Conservation (phyloP, 1,284 basidiomycete species). For the Boletus mariae region DNA sequence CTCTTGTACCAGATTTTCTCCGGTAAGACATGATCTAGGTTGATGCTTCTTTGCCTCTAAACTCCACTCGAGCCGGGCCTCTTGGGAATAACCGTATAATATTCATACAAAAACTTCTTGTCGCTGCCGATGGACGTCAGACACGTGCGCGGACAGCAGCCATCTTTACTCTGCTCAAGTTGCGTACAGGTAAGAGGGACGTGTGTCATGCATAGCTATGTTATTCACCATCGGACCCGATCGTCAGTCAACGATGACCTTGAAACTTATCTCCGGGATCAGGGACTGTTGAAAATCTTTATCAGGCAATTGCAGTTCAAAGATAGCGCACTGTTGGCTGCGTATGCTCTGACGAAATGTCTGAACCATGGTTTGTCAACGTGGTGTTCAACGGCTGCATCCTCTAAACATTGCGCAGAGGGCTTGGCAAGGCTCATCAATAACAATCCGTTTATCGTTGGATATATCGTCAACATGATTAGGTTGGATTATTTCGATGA, state of each 20-base stretch:
- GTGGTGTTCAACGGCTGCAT: neutral
- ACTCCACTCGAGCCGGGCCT: slow-evolving; percentile 6
- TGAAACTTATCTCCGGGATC: slow-evolving; percentile 2
- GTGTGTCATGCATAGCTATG: neutral
- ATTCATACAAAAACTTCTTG: slow-evolving; percentile 10
- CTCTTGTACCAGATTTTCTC: slow-evolving; percentile 14
- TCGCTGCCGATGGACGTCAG: slow-evolving; percentile 6
- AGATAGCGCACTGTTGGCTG: slow-evolving; percentile 9
- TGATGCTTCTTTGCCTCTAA: neutral
- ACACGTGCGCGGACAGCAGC: slow-evolving; percentile 13
- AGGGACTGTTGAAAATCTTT: slow-evolving; percentile 1
- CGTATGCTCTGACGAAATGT: slow-evolving; percentile 10
- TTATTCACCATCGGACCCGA: neutral
- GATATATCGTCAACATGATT: slow-evolving; percentile 14
- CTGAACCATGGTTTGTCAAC: slow-evolving; percentile 1
- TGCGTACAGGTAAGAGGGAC: slow-evolving; percentile 2
- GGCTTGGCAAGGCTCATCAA: neutral
- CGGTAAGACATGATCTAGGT: neutral
- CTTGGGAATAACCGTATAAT: slow-evolving; percentile 8
- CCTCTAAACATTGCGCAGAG: neutral
- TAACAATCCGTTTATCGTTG: slow-evolving; percentile 2
- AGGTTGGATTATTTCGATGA: slow-evolving; percentile 15
- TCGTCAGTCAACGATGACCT: slow-evolving; percentile 4
- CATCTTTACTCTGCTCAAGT: slow-evolving; percentile 12
- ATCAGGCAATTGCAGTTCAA: slow-evolving; percentile 6